phyloP scores from a whole-genome alignment of 495 filamentous ascomycete species.

The Annulohypoxylon stygium region DNA sequence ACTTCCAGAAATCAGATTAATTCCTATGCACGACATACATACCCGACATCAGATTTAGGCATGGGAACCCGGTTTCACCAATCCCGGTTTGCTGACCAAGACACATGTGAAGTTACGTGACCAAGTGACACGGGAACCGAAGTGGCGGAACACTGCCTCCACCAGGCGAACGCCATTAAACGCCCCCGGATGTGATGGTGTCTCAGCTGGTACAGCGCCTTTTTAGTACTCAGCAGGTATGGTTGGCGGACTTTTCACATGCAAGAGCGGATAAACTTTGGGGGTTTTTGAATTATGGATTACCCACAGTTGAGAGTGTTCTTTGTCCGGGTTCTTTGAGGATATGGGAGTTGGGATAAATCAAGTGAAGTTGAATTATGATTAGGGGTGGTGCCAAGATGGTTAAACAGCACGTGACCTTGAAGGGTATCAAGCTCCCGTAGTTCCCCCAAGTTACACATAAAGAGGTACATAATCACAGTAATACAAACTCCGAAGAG shows the following conservation, averaged over 20 bases:
- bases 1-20: not conserved
- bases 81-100: not conserved
- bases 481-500: not conserved
- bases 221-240: too few species aligned
- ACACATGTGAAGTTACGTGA: too few species aligned
- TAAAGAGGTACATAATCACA: not conserved
- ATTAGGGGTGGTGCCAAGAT: not conserved
- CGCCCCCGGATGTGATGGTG: not conserved
- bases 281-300: too few species aligned
- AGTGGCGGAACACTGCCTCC: conserved; percentile 1
- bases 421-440: not conserved
- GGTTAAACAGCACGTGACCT: conserved; percentile 2
- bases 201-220: not conserved
- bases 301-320: too few species aligned
- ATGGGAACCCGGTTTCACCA: not conserved
- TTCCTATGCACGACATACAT: not conserved
- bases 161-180: not conserved
- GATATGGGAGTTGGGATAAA: not conserved
- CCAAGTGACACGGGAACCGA: not conserved
- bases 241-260: not conserved
- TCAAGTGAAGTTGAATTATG: not conserved
- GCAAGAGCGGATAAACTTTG: not conserved
- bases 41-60: not conserved
- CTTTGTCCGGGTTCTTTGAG: not conserved
- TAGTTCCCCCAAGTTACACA: not conserved